Evolutionary conservation across 352 stramenopile genomes (phyloP).

Genomic region (Hyaloperonospora arabidopsidis): DNA sequence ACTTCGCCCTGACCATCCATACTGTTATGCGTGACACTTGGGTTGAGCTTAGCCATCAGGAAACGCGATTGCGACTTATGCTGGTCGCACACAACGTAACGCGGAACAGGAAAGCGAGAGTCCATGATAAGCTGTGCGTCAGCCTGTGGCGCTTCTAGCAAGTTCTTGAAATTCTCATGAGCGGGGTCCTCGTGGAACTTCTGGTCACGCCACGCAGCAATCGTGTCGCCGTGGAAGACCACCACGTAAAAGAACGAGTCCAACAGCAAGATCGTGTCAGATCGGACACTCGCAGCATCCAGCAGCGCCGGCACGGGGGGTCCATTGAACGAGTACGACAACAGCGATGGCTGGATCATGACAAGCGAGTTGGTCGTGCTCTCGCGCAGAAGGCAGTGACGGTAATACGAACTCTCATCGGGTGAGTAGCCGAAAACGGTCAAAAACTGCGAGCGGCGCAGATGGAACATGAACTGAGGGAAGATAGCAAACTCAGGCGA

Average conservation of each 20-base stretch:
- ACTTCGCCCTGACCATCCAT: conserved; percentile 90
- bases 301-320: conserved; percentile 85
- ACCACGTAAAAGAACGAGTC: conserved; percentile 99
- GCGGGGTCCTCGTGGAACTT: conserved; percentile 91
- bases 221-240: conserved; percentile 99
- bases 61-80: conserved; percentile 99
- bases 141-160: conserved; percentile 95
- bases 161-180: conserved; percentile 97
- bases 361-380: conserved; percentile 98
- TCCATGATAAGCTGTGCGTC: conserved; percentile 99
- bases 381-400: conserved; percentile 91
- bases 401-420: conserved; percentile 97
- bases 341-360: conserved; percentile 99
- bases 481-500: conserved; percentile 97
- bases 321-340: conserved; percentile 96
- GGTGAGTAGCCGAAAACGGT: conserved; percentile 98
- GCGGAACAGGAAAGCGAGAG: conserved; percentile 95
- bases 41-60: conserved; percentile 99
- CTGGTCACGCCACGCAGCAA: conserved; percentile 97
- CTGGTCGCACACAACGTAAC: conserved; percentile 99
- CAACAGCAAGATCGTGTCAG: conserved; percentile 97
- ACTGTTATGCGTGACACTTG: conserved; percentile 94
- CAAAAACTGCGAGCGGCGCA: conserved; percentile 98
- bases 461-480: conserved; percentile 99
- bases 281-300: conserved; percentile 88